These are phyloP conservation scores for Tulasnella sp. DNA, from an alignment of 768 basidiomycete species.

Conservation along the genomic window DNA sequence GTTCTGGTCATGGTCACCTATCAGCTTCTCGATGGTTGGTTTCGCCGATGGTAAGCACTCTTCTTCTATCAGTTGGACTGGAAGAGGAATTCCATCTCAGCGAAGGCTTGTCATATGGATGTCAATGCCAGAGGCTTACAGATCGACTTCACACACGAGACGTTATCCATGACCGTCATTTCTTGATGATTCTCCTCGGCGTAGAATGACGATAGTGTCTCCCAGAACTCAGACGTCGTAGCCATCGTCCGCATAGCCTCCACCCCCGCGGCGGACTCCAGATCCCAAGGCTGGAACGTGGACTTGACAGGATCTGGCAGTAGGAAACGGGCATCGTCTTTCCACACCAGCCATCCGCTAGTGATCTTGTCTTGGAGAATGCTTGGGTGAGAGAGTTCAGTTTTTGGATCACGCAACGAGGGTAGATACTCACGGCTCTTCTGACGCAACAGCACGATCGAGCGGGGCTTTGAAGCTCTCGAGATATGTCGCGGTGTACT, in stretches of 20 bases:
- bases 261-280: slow-evolving; percentile 38
- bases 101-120: not conserved
- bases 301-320: slow-evolving; percentile 38
- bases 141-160: slow-evolving; percentile 61
- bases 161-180: slow-evolving; percentile 51
- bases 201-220: slow-evolving; percentile 52
- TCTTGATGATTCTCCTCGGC: slow-evolving; percentile 67
- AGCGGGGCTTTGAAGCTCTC: slow-evolving; percentile 42
- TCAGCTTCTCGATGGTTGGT: slow-evolving; percentile 49
- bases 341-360: slow-evolving; percentile 63
- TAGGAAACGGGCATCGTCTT: slow-evolving; percentile 33
- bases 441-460: slow-evolving; percentile 26
- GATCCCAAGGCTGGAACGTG: slow-evolving; percentile 50
- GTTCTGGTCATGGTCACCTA: slow-evolving; percentile 63
- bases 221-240: slow-evolving; percentile 47
- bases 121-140: slow-evolving; percentile 33
- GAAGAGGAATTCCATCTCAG: slow-evolving; percentile 24
- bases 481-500: slow-evolving; percentile 46
- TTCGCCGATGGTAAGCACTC: slow-evolving; percentile 51
- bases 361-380: slow-evolving; percentile 43
- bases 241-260: slow-evolving; percentile 39
- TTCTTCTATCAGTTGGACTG: slow-evolving; percentile 70
- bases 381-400: slow-evolving; percentile 25
- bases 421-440: slow-evolving; percentile 35
- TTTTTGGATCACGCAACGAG: not conserved